Evolutionary conservation across 148 eudicot species (phyloP).

Genomic region (Cornus suecica): DNA sequence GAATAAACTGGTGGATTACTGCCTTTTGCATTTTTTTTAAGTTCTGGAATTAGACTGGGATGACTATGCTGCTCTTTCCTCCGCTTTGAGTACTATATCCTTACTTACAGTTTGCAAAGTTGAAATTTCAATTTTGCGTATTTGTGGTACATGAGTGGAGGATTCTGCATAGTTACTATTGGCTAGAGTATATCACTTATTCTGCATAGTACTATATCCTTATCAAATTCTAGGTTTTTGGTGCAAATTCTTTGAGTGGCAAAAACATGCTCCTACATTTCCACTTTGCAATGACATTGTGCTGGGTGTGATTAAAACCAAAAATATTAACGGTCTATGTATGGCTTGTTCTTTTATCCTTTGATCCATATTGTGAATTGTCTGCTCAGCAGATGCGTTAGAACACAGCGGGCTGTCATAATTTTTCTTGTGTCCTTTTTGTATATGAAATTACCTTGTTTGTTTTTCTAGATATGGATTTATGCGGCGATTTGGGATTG

Average conservation of each 20-base stretch:
- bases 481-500: constrained; percentile 66
- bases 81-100: neutral
- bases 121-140: neutral
- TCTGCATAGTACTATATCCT: no score
- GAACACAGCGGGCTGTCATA: constrained; percentile 4
- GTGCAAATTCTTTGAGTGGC: neutral
- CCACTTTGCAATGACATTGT: neutral
- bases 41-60: neutral
- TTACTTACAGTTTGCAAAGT: neutral
- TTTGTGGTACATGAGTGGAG: neutral
- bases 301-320: neutral
- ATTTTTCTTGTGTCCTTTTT: constrained; percentile 12
- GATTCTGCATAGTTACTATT: neutral
- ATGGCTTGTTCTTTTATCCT: neutral
- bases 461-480: constrained; percentile 70
- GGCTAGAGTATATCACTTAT: neutral
- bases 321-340: neutral
- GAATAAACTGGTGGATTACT: neutral
- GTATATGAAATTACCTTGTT: constrained; percentile 44
- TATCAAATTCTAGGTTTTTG: neutral
- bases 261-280: neutral
- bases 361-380: neutral
- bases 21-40: neutral
- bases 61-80: neutral
- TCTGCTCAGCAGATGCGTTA: constrained; percentile 1